These are phyloP conservation scores for Penicillium macrosclerotiorum DNA, from an alignment of 495 filamentous ascomycete genomes.

Conservation along the genomic window DNA sequence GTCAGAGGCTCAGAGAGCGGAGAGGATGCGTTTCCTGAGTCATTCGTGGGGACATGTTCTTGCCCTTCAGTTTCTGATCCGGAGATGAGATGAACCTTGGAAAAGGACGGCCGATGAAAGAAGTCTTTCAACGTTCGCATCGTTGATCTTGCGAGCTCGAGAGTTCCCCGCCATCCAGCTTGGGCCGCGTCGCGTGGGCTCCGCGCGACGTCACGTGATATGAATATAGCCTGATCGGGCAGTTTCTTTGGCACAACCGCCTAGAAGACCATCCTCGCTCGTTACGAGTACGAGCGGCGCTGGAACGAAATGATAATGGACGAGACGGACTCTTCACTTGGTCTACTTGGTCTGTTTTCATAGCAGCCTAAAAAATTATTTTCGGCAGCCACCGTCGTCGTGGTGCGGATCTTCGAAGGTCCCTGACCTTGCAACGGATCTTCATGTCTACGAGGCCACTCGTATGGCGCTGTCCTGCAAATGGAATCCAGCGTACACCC, in stretches of 20 bases:
- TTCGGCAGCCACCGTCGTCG: not conserved
- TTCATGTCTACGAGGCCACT: not conserved
- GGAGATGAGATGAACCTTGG: slow-evolving; percentile 2
- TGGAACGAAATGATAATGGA: not conserved
- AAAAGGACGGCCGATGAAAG: slow-evolving; percentile 37
- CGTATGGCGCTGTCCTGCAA: too few relatives aligned
- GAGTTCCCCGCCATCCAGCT: not conserved
- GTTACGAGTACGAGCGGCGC: too few relatives aligned
- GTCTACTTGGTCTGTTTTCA: too few relatives aligned
- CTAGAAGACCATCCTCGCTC: too few relatives aligned
- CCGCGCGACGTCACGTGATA: slow-evolving; percentile 26
- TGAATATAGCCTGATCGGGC: not conserved
- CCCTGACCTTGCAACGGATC: slow-evolving; percentile 7
- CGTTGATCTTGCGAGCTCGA: slow-evolving; percentile 7
- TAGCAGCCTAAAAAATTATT: not conserved
- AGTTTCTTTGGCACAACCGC: slow-evolving; percentile 5
- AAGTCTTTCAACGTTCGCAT: slow-evolving; percentile 36
- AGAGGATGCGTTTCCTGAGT: slow-evolving; percentile 20
- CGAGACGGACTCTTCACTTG: not conserved
- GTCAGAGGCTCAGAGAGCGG: slow-evolving; percentile 34
- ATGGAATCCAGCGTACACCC: too few relatives aligned
- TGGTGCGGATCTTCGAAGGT: slow-evolving; percentile 2
- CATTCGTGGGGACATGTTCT: not conserved
- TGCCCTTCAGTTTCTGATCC: too few relatives aligned
- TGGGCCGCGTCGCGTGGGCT: slow-evolving; percentile 24